A percentile compares a stretch with the other conserved stretches of the same genome.
These are phyloP conservation scores for Fusarium camptoceras DNA, from an alignment of 2,329 filamentous ascomycete species.

Conservation along the genomic window DNA sequence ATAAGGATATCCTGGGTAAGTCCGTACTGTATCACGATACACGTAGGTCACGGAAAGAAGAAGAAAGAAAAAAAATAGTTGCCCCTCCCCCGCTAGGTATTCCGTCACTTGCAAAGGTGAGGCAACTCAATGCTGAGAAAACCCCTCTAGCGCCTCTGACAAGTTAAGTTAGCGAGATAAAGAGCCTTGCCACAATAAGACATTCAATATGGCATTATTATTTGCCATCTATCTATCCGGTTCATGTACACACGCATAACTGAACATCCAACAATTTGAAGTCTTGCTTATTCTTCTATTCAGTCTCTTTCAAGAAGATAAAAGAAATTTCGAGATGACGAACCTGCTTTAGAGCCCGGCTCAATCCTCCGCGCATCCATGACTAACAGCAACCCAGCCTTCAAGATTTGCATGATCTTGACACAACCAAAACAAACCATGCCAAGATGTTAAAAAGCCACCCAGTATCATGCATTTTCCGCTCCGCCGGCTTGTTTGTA, in stretches of 20 bases:
- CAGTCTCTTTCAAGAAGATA: slow-evolving; percentile 1
- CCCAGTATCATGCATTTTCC: slow-evolving; percentile 34
- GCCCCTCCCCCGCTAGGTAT: slow-evolving; percentile 38
- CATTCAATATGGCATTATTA: slow-evolving; percentile 1
- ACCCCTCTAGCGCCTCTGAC: slow-evolving; percentile 6
- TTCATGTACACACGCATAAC: neutral
- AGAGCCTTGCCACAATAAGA: slow-evolving; percentile 9
- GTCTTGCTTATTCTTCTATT: neutral
- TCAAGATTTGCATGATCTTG: slow-evolving; percentile 45
- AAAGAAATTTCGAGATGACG: slow-evolving; percentile 18
- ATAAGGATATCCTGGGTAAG: neutral
- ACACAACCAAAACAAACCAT: slow-evolving; percentile 41
- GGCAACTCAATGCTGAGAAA: slow-evolving; percentile 5
- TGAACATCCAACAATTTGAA: neutral
- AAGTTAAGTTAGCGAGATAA: slow-evolving; percentile 7
- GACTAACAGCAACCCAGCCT: slow-evolving; percentile 37
- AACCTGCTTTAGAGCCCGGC: neutral
- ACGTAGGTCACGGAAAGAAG: neutral
- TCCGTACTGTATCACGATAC: neutral
- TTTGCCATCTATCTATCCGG: slow-evolving; percentile 1
- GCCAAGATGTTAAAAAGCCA: slow-evolving; percentile 27
- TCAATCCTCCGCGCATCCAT: slow-evolving; percentile 21
- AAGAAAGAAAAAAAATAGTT: neutral
- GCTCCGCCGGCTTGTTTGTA: slow-evolving; percentile 9
- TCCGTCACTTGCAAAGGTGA: slow-evolving; percentile 2